Percentiles rank a stretch among this genome's conserved stretches.
These are phyloP conservation scores for Falciphora oryzae DNA, from an alignment of 2,329 filamentous ascomycete genomes.

Conservation along the genomic window DNA sequence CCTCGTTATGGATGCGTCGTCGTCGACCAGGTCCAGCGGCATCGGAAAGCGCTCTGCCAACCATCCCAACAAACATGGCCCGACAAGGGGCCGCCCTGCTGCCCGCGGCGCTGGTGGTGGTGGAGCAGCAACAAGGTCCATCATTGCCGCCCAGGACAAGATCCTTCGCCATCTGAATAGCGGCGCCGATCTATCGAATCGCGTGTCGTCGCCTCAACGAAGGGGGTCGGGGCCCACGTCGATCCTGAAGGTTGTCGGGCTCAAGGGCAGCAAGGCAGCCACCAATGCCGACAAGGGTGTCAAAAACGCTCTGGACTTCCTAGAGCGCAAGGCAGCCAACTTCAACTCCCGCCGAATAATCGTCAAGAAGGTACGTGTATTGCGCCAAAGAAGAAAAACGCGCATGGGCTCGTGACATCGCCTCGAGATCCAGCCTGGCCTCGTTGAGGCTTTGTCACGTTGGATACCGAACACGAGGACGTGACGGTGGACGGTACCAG, in stretches of 20 bases:
- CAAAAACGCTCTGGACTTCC: conserved; percentile 57
- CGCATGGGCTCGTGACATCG: background rate
- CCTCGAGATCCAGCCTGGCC: background rate
- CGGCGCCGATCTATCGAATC: conserved; percentile 20
- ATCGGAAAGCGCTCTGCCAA: conserved; percentile 7
- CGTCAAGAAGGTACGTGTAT: conserved; percentile 70
- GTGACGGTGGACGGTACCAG: background rate
- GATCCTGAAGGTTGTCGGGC: conserved; percentile 50
- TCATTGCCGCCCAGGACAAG: conserved; percentile 15
- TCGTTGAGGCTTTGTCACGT: background rate
- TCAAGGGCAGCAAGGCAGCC: conserved; percentile 63
- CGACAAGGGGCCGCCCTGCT: conserved; percentile 2
- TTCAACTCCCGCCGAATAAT: conserved; percentile 51
- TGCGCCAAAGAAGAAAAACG: background rate
- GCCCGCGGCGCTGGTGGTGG: background rate
- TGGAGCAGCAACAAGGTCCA: background rate
- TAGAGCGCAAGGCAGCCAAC: conserved; percentile 63
- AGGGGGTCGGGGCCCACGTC: conserved; percentile 25
- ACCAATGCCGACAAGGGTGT: conserved; percentile 62
- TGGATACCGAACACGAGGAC: background rate
- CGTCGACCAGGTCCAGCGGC: conserved; percentile 12
- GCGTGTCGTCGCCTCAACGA: conserved; percentile 18
- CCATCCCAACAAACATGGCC: background rate
- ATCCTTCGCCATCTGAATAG: conserved; percentile 25
- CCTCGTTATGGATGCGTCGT: conserved; percentile 48